Conservation (phyloP, 257 asterid genomes). For the Petrea volubilis region DNA sequence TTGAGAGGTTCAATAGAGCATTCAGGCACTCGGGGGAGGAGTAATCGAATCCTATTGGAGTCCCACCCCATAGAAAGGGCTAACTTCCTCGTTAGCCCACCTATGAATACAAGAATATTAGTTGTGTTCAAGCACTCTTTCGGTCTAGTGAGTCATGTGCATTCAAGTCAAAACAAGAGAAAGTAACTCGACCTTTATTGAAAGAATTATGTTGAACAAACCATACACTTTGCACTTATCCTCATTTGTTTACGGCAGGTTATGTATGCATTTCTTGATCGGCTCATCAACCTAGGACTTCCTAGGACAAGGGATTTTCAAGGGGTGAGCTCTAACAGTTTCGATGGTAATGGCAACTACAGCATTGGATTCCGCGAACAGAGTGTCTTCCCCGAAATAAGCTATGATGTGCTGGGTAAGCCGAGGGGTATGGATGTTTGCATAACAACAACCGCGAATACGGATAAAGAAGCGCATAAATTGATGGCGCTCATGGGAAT, state of each 20-base stretch:
- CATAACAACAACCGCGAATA: slow-evolving; percentile 76
- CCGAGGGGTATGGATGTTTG: slow-evolving; percentile 98
- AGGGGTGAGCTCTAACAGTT: slow-evolving; percentile 87
- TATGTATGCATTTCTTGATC: slow-evolving; percentile 88
- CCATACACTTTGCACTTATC: not conserved
- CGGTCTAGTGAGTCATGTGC: no score
- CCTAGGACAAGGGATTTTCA: slow-evolving; percentile 94
- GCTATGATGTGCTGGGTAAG: slow-evolving; percentile 71
- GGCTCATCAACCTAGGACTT: slow-evolving; percentile 90
- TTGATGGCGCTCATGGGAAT: slow-evolving; percentile 91
- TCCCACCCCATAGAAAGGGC: no score
- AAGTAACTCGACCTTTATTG: not conserved
- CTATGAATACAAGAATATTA: no score
- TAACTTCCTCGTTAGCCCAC: no score
- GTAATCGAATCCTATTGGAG: no score
- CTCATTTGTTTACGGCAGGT: slow-evolving; percentile 48
- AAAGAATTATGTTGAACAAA: not conserved
- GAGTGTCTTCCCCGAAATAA: slow-evolving; percentile 88
- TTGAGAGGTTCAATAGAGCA: not conserved
- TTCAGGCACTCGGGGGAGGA: no score
- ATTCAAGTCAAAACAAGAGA: no score
- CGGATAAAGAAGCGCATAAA: slow-evolving; percentile 79
- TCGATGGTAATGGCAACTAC: slow-evolving; percentile 93
- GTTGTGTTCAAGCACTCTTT: no score
- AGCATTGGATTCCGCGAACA: slow-evolving; percentile 89